Evolutionary conservation across 108 stramenopile species (phyloP).

Genomic region (Discostella pseudostelligera): DNA sequence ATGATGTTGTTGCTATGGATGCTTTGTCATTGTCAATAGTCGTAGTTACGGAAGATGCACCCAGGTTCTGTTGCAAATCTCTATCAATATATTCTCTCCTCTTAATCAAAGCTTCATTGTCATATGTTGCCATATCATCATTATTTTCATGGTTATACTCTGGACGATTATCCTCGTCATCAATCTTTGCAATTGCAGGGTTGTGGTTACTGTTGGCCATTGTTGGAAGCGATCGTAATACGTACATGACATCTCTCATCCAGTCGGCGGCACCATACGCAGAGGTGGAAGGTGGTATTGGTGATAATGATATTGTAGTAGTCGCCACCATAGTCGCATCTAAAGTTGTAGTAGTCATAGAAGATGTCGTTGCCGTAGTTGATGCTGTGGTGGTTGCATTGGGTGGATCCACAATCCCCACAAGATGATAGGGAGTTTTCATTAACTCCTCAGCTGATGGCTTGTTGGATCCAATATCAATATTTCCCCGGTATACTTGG

Average conservation of each 20-base stretch:
- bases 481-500: constrained; percentile 82
- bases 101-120: constrained; percentile 1
- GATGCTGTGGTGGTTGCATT: neutral
- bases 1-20: neutral
- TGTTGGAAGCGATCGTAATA: constrained; percentile 51
- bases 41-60: neutral
- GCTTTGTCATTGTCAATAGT: neutral
- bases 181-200: neutral
- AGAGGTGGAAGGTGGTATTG: too few species aligned
- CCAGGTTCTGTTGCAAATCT: constrained; percentile 7
- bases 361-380: neutral
- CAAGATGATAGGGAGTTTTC: constrained; percentile 84
- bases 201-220: neutral
- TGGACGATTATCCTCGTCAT: too few species aligned
- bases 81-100: constrained; percentile 32
- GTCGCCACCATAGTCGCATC: too few species aligned
- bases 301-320: neutral
- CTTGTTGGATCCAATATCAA: constrained; percentile 94
- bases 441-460: constrained; percentile 77
- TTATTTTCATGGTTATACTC: too few species aligned
- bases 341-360: neutral
- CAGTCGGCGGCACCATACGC: constrained; percentile 91
- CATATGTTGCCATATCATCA: too few species aligned
- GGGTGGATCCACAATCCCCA: constrained; percentile 76
- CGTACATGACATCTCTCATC: constrained; percentile 68